Percentiles rank a stretch among this genome's conserved stretches.
phyloP scores from a whole-genome alignment of 768 basidiomycete species.

The Phaeolepiota aurea region DNA sequence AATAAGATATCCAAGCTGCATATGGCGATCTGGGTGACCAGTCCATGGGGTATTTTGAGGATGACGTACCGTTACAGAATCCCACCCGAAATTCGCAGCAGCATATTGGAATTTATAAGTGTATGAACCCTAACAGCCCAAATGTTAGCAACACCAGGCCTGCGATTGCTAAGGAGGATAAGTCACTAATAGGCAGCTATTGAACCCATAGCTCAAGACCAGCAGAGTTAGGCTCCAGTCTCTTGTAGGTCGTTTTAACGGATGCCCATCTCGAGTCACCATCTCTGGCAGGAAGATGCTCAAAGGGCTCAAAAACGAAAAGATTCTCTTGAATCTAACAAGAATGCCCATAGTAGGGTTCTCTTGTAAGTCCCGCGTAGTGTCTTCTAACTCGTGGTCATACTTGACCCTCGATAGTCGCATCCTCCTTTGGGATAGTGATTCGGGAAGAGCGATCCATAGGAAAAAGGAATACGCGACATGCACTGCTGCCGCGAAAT shows the following conservation, averaged over 20 bases:
- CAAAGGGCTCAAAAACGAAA: slow-evolving; percentile 68
- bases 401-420: slow-evolving; percentile 26
- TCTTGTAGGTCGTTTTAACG: slow-evolving; percentile 29
- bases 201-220: slow-evolving; percentile 42
- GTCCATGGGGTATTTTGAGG: not conserved
- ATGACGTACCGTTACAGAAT: slow-evolving; percentile 40
- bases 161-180: not conserved
- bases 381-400: slow-evolving; percentile 18
- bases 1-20: slow-evolving; percentile 72
- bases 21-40: slow-evolving; percentile 44
- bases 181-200: slow-evolving; percentile 38
- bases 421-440: slow-evolving; percentile 49
- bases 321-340: slow-evolving; percentile 33
- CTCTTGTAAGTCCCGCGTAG: slow-evolving; percentile 9
- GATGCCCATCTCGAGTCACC: slow-evolving; percentile 16
- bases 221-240: slow-evolving; percentile 65
- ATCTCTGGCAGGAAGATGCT: slow-evolving; percentile 50
- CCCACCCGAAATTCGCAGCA: slow-evolving; percentile 55
- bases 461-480: slow-evolving; percentile 37
- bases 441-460: slow-evolving; percentile 70
- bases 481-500: slow-evolving; percentile 46
- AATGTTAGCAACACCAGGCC: not conserved
- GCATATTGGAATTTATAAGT: slow-evolving; percentile 61
- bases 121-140: slow-evolving; percentile 39
- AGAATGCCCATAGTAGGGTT: slow-evolving; percentile 16